phyloP scores from a whole-genome alignment of 106 monocot species.

The Narthecium ossifragum region DNA sequence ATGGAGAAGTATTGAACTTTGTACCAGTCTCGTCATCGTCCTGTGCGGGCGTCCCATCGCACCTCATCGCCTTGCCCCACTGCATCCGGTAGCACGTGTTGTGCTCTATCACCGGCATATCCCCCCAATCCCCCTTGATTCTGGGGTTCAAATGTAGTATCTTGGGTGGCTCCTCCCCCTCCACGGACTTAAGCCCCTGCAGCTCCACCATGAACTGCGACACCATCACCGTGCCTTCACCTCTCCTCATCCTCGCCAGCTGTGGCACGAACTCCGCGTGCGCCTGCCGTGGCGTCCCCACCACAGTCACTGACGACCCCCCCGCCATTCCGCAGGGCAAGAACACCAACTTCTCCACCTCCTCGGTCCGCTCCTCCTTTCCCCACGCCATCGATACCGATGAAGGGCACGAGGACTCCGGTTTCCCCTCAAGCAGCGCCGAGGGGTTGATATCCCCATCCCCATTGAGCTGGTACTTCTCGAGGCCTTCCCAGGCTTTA shows the following conservation, averaged over 20 bases:
- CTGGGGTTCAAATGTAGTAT: slow-evolving; percentile 82
- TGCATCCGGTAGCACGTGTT: slow-evolving; percentile 94
- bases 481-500: slow-evolving; percentile 27
- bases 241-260: slow-evolving; percentile 9
- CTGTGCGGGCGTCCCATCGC: slow-evolving; percentile 35
- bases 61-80: slow-evolving; percentile 65
- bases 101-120: slow-evolving; percentile 68
- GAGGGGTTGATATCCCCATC: slow-evolving; percentile 4
- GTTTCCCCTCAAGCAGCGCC: background rate
- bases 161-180: slow-evolving; percentile 82
- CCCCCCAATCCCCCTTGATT: slow-evolving; percentile 78
- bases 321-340: slow-evolving; percentile 26
- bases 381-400: slow-evolving; percentile 13
- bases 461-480: slow-evolving; percentile 1
- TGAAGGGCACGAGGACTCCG: slow-evolving; percentile 18
- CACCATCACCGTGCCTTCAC: slow-evolving; percentile 25
- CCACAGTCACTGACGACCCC: slow-evolving; percentile 29
- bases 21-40: slow-evolving; percentile 52
- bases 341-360: slow-evolving; percentile 23
- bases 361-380: slow-evolving; percentile 11
- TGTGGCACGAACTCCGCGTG: slow-evolving; percentile 22
- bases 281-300: slow-evolving; percentile 18
- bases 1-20: too few relatives aligned
- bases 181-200: slow-evolving; percentile 50
- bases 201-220: slow-evolving; percentile 65